These are phyloP conservation scores for Gaeumannomyces sp. DNA, from an alignment of 2,329 filamentous ascomycete genomes.

Conservation along the genomic window DNA sequence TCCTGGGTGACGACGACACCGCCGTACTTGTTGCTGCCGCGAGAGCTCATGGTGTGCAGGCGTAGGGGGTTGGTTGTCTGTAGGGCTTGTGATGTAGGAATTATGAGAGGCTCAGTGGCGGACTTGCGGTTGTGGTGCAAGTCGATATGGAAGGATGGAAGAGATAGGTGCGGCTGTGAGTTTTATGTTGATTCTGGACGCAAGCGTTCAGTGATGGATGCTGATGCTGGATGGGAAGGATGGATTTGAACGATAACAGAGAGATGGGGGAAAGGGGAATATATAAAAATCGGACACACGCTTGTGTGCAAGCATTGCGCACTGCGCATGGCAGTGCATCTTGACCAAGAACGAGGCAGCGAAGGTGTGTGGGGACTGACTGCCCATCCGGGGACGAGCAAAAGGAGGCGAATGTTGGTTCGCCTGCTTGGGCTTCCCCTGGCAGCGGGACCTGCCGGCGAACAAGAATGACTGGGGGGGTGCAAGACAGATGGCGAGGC, in stretches of 20 bases:
- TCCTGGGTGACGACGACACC: conserved; percentile 1
- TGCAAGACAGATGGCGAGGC: too few species aligned
- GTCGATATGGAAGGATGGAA: neutral
- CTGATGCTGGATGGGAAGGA: neutral
- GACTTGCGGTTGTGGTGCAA: neutral
- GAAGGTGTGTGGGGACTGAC: neutral
- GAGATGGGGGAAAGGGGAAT: neutral
- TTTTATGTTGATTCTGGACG: neutral
- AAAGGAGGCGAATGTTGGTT: neutral
- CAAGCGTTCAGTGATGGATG: neutral
- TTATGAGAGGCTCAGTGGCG: too few species aligned
- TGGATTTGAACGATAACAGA: neutral
- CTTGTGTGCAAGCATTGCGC: neutral
- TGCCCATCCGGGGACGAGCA: neutral
- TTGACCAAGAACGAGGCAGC: neutral
- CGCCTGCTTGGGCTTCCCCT: neutral
- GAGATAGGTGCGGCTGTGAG: neutral
- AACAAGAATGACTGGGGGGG: neutral
- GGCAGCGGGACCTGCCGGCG: neutral
- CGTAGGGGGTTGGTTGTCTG: neutral
- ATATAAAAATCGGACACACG: neutral
- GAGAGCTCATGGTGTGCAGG: conserved; percentile 5
- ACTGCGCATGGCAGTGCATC: neutral
- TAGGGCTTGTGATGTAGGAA: neutral
- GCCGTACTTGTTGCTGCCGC: conserved; percentile 9